phyloP scores from a whole-genome alignment of 2,329 filamentous ascomycete species.

The Trichoderma sp. region DNA sequence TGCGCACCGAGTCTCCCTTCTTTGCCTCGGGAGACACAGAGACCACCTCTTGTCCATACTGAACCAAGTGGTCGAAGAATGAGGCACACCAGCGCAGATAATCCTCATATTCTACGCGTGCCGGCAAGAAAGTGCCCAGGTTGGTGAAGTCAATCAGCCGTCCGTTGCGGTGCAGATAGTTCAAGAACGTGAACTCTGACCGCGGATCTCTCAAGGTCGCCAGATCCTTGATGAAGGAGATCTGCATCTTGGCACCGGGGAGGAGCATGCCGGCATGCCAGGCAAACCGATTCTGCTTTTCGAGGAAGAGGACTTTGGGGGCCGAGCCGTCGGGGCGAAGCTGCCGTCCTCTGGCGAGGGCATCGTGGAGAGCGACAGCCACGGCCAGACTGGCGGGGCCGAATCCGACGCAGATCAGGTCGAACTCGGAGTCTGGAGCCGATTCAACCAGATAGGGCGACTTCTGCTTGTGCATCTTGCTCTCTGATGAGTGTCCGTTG shows the following conservation, averaged over 20 bases:
- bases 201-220: constrained; percentile 85
- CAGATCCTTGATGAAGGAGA: constrained; percentile 95
- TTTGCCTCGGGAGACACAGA: constrained; percentile 63
- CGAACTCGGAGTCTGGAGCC: constrained; percentile 67
- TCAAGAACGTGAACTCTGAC: constrained; percentile 92
- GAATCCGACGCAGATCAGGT: constrained; percentile 89
- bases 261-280: constrained; percentile 98
- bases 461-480: constrained; percentile 2
- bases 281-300: constrained; percentile 79
- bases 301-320: constrained; percentile 82
- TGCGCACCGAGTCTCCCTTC: constrained; percentile 53
- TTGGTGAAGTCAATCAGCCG: constrained; percentile 92
- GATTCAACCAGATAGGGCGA: constrained; percentile 51
- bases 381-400: constrained; percentile 89
- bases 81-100: constrained; percentile 91
- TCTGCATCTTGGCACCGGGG: constrained; percentile 93
- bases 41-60: constrained; percentile 77
- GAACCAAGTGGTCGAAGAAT: constrained; percentile 72
- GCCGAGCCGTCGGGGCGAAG: constrained; percentile 46
- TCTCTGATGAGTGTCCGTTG: constrained; percentile 29
- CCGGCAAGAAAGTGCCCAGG: constrained; percentile 82
- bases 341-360: constrained; percentile 56
- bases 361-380: constrained; percentile 84
- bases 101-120: constrained; percentile 88
- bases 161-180: constrained; percentile 81